Evolutionary conservation across 1,139 yeast species (phyloP), one percentile per base, ranked within the genome.

Genomic region (Torulaspora globosa): DNA sequence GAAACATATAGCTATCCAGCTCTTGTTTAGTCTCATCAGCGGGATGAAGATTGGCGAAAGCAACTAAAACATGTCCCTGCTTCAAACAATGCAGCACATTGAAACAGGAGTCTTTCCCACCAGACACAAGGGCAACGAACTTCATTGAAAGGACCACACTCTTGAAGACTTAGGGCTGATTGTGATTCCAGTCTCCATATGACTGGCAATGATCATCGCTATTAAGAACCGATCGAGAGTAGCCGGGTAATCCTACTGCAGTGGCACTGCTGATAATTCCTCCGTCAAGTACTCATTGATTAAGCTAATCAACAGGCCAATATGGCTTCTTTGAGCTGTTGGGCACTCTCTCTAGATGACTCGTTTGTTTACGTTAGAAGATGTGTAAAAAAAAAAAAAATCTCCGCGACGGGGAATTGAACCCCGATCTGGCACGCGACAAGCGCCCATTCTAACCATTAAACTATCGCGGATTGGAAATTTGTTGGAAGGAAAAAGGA

Each of bases 61-160:
- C 96, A 0, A 78, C 77, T 10, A 92, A 70, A 58, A 86, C 85
- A 68, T 92, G 98, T 5, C 95, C 95, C 48, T 84, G 80, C 3
- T 78, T 74, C 11, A 85, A 60, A 60, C 97, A 88, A 61, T 90
- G 96, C 38, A 88, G 71, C 34, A 92, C 81, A 62, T 90, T 92
- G 65, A 76, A 92, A 69, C 90, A 88, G 6, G 97, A 89, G 66
- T 92, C 98, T 64, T 92, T 92, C 0, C 98, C 98, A 3, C 98
- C 98, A 0, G 96, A 87, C 1, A 92, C 81, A 35, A 92, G 72
- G 0, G 96, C 98, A 32, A 88, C 85, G 60, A 89, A 87, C 67
- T 88, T 89, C 98, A 92, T 92, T 16, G 8, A 18, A 28, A 23
- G n/a, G n/a, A 10, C 23, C 23, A 29, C 18, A 14, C 32, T 14